Conservation (phyloP, 1,139 yeast species). For the Magnusiomyces fungicola region DNA sequence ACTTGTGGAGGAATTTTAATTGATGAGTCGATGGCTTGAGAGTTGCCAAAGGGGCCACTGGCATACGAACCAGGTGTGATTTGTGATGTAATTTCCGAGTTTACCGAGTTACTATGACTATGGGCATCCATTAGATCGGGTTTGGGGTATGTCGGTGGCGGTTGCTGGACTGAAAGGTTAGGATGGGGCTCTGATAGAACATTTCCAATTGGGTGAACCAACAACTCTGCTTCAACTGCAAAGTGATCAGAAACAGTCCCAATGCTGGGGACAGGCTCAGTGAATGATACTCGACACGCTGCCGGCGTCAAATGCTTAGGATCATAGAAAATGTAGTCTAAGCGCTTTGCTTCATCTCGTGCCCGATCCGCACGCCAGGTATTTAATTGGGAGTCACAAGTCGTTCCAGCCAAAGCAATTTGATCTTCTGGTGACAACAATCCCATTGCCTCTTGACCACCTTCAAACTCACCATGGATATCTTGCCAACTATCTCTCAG, state of each 20-base stretch:
- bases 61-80: conserved; percentile 1
- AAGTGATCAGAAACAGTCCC: conserved; percentile 90
- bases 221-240: conserved; percentile 59
- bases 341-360: conserved; percentile 69
- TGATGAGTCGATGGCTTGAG: background rate
- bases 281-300: conserved; percentile 62
- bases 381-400: conserved; percentile 81
- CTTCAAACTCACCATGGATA: conserved; percentile 43
- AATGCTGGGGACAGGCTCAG: conserved; percentile 53
- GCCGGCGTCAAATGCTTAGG: conserved; percentile 44
- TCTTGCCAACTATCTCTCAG: conserved; percentile 80
- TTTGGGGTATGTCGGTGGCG: no score
- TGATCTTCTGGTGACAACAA: conserved; percentile 59
- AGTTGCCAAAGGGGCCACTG: conserved; percentile 6
- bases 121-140: no score
- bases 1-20: background rate
- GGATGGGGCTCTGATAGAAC: conserved; percentile 7
- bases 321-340: conserved; percentile 85
- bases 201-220: conserved; percentile 28
- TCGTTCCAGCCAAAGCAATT: conserved; percentile 64
- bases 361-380: conserved; percentile 73
- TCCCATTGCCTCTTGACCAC: conserved; percentile 36
- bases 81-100: background rate
- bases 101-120: no score
- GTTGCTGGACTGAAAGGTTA: no score